A percentile compares a stretch with the other conserved stretches of the same genome.
These are phyloP conservation scores for Jasminum sambac DNA, from an alignment of 257 asterid genomes.

Conservation along the genomic window DNA sequence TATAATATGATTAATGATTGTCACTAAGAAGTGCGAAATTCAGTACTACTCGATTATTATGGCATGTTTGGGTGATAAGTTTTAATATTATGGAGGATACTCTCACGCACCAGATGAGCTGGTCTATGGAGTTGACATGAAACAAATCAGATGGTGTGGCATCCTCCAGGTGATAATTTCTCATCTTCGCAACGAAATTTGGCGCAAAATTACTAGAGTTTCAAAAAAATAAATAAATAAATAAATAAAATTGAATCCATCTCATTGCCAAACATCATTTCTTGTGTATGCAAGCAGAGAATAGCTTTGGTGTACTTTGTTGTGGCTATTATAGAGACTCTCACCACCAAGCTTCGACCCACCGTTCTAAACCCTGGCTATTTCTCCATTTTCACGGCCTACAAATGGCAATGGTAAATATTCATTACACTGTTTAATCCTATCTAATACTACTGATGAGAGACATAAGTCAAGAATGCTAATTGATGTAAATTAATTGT, in stretches of 20 bases:
- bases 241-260: neutral
- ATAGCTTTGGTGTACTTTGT: constrained; percentile 81
- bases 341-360: constrained; percentile 70
- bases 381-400: constrained; percentile 72
- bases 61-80: neutral
- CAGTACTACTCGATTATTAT: neutral
- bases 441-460: neutral
- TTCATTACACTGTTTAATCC: too few relatives aligned
- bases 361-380: constrained; percentile 37
- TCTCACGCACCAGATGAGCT: constrained; percentile 78
- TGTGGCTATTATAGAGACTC: constrained; percentile 74
- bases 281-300: constrained; percentile 50
- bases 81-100: constrained; percentile 61
- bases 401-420: constrained; percentile 85
- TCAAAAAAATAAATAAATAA: neutral
- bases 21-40: too few relatives aligned
- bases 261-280: neutral
- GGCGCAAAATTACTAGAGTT: neutral
- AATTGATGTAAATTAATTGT: neutral
- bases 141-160: constrained; percentile 76
- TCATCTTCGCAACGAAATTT: neutral
- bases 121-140: constrained; percentile 74
- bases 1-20: too few relatives aligned
- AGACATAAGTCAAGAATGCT: neutral
- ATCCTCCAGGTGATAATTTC: constrained; percentile 66